Percentiles rank a stretch among this genome's conserved stretches.
Evolutionary conservation across 2,329 filamentous ascomycete genomes (phyloP).

Genomic region (Thielaviopsis euricoi): DNA sequence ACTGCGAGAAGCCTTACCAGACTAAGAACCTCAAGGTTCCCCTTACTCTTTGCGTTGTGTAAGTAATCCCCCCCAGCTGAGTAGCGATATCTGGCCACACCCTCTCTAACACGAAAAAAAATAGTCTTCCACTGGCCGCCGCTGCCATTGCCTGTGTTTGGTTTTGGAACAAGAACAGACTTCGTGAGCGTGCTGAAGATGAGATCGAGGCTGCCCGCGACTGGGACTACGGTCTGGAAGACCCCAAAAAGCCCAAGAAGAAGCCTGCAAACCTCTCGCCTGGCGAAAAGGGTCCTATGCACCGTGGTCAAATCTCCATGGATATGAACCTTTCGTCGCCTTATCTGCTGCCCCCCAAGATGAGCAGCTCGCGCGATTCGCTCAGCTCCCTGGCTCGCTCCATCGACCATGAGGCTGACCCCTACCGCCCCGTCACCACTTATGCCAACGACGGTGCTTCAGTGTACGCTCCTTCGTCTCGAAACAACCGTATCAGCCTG

Average conservation of each 20-base stretch:
- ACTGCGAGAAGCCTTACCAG: constrained; percentile 44
- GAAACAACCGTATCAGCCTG: constrained; percentile 26
- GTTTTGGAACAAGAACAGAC: constrained; percentile 63
- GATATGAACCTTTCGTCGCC: constrained; percentile 64
- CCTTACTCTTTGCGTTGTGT: constrained; percentile 55
- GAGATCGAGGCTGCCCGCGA: constrained; percentile 74
- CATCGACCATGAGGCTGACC: constrained; percentile 61
- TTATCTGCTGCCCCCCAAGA: constrained; percentile 76
- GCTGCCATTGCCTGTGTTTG: constrained; percentile 53
- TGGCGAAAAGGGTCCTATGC: constrained; percentile 35
- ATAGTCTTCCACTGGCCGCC: constrained; percentile 58
- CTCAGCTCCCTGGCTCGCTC: constrained; percentile 70
- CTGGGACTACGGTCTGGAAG: constrained; percentile 74
- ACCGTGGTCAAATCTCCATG: constrained; percentile 46
- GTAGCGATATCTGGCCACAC: background rate
- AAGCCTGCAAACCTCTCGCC: constrained; percentile 29
- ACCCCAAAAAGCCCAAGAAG: constrained; percentile 25
- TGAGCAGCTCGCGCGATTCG: constrained; percentile 70
- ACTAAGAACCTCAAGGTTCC: constrained; percentile 42
- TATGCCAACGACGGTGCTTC: constrained; percentile 35
- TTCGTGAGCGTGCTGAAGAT: constrained; percentile 61
- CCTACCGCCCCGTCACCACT: constrained; percentile 51
- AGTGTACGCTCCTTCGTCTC: constrained; percentile 27
- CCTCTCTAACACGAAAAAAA: background rate
- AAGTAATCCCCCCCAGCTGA: constrained; percentile 24